These are phyloP conservation scores for Alternaria gansuensis DNA, from an alignment of 2,329 filamentous ascomycete genomes.

Conservation along the genomic window DNA sequence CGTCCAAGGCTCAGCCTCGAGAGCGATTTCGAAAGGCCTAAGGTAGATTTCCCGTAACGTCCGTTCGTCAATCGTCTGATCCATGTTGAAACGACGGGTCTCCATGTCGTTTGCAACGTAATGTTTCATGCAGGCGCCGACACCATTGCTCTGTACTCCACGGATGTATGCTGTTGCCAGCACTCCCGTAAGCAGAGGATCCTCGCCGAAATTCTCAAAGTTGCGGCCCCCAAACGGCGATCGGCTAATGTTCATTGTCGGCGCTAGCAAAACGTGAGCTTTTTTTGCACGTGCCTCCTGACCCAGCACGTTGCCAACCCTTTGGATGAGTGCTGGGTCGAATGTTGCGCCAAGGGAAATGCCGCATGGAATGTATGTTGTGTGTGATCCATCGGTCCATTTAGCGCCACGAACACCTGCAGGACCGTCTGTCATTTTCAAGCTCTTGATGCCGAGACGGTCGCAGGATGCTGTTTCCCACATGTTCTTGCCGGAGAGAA, in stretches of 20 bases:
- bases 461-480: too few species aligned
- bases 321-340: not conserved
- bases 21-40: conserved; percentile 70
- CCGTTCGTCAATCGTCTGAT: conserved; percentile 68
- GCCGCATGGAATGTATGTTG: too few species aligned
- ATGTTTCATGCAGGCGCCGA: conserved; percentile 65
- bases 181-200: conserved; percentile 11
- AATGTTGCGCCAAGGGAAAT: too few species aligned
- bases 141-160: conserved; percentile 58
- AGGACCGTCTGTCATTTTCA: conserved; percentile 69
- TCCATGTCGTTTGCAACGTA: conserved; percentile 71
- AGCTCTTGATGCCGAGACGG: conserved; percentile 64
- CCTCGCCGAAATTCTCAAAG: conserved; percentile 18
- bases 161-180: conserved; percentile 2
- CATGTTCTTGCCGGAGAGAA: too few species aligned
- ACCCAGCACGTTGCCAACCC: conserved; percentile 16
- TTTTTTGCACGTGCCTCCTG: conserved; percentile 33
- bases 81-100: conserved; percentile 66
- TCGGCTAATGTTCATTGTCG: conserved; percentile 39
- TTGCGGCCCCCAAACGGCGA: conserved; percentile 16
- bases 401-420: conserved; percentile 68
- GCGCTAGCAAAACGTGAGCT: conserved; percentile 18
- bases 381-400: conserved; percentile 58
- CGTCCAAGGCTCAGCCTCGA: conserved; percentile 60
- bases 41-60: conserved; percentile 65